phyloP scores from a whole-genome alignment of 768 basidiomycete species.

The Termitomyces sp. region DNA sequence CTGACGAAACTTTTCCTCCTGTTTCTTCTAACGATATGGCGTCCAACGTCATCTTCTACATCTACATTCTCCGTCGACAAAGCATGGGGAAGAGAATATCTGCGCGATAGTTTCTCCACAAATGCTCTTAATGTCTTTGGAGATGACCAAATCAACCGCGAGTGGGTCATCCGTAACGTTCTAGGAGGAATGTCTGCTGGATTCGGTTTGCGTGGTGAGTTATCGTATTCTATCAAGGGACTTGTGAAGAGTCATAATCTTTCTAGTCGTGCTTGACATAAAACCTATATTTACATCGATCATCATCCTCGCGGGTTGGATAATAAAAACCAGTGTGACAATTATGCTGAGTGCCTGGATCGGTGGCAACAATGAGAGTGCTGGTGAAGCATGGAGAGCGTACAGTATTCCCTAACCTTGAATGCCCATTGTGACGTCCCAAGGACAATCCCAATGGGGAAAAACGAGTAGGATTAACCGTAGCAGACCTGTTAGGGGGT shows the following conservation, averaged over 20 bases:
- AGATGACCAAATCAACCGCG: conserved; percentile 70
- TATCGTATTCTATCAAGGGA: background rate
- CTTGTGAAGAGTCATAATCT: background rate
- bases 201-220: conserved; percentile 73
- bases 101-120: conserved; percentile 27
- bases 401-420: conserved; percentile 68
- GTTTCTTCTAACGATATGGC: conserved; percentile 79
- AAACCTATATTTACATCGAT: conserved; percentile 68
- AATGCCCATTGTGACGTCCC: background rate
- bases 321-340: conserved; percentile 58
- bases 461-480: background rate
- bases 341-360: conserved; percentile 62
- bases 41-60: conserved; percentile 34
- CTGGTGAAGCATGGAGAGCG: conserved; percentile 69
- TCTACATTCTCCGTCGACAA: conserved; percentile 19
- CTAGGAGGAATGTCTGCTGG: conserved; percentile 85
- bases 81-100: conserved; percentile 20
- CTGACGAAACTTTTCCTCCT: conserved; percentile 79
- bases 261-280: conserved; percentile 65
- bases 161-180: conserved; percentile 80
- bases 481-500: background rate
- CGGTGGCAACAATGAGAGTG: conserved; percentile 46
- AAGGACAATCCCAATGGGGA: background rate
- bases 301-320: conserved; percentile 75
- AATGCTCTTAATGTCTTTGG: conserved; percentile 53